phyloP scores from a whole-genome alignment of 805 yeast species.

The Groenewaldozyma salmanticensis region DNA sequence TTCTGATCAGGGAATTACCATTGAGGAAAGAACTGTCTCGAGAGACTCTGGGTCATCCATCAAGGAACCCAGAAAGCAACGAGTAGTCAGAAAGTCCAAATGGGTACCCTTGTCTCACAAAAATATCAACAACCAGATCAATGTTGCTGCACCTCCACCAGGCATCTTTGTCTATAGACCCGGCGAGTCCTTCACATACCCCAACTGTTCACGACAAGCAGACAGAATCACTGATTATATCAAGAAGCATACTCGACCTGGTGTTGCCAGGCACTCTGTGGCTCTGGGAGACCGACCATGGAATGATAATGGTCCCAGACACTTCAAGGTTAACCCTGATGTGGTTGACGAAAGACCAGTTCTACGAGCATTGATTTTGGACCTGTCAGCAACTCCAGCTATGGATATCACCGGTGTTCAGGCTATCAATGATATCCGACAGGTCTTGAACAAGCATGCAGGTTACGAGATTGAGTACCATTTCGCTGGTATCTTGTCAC shows the following conservation, averaged over 20 bases:
- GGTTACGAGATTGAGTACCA: constrained; percentile 83
- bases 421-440: constrained; percentile 63
- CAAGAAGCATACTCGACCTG: constrained; percentile 50
- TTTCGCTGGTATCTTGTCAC: constrained; percentile 73
- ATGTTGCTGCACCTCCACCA: constrained; percentile 72
- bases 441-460: constrained; percentile 61
- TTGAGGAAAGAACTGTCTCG: no score
- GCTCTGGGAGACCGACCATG: constrained; percentile 63
- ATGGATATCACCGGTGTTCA: constrained; percentile 77
- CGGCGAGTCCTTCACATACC: constrained; percentile 69
- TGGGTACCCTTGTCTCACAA: constrained; percentile 33
- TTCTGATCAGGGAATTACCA: not conserved
- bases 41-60: no score
- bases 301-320: constrained; percentile 74
- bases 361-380: constrained; percentile 65
- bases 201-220: constrained; percentile 66
- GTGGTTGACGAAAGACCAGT: constrained; percentile 49
- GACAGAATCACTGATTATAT: constrained; percentile 64
- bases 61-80: no score
- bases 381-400: constrained; percentile 66
- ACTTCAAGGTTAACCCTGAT: constrained; percentile 20
- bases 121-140: constrained; percentile 45
- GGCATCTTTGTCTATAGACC: constrained; percentile 84
- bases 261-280: constrained; percentile 29
- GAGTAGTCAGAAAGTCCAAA: constrained; percentile 8